Percentiles rank a stretch among this genome's conserved stretches.
Evolutionary conservation across 345 rosid species (phyloP).

Genomic region (Eutrema heterophyllum): DNA sequence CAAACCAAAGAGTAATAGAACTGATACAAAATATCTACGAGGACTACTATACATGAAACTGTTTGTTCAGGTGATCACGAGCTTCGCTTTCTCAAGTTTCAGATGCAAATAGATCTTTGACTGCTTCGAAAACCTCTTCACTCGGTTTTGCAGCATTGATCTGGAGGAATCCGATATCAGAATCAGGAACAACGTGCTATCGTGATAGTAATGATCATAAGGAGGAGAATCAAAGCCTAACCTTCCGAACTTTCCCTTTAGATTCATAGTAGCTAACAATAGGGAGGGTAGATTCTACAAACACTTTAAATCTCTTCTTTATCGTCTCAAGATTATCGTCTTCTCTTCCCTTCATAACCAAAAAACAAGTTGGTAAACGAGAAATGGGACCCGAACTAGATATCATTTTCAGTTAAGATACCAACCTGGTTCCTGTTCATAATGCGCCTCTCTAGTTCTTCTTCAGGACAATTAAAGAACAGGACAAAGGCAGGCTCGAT

Average conservation of each 20-base stretch:
- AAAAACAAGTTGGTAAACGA: background rate
- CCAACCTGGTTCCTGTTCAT: conserved; percentile 69
- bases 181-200: background rate
- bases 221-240: conserved; percentile 22
- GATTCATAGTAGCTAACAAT: conserved; percentile 44
- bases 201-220: background rate
- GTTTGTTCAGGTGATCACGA: background rate
- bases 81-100: conserved; percentile 45
- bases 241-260: conserved; percentile 63
- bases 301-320: conserved; percentile 59
- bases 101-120: conserved; percentile 41
- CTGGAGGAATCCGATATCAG: conserved; percentile 30
- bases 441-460: conserved; percentile 61
- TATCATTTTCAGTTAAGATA: background rate
- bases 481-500: conserved; percentile 58
- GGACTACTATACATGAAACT: background rate
- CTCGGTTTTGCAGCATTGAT: conserved; percentile 65
- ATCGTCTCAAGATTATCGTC: conserved; percentile 70
- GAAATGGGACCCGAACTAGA: background rate
- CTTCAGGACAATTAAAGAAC: conserved; percentile 57
- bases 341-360: conserved; percentile 55
- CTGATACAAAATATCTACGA: background rate
- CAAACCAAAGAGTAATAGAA: background rate
- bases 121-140: conserved; percentile 61
- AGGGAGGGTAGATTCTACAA: conserved; percentile 56